These are phyloP conservation scores for Phellopilus nigrolimitatus DNA, from an alignment of 1,284 basidiomycete genomes.

Conservation along the genomic window DNA sequence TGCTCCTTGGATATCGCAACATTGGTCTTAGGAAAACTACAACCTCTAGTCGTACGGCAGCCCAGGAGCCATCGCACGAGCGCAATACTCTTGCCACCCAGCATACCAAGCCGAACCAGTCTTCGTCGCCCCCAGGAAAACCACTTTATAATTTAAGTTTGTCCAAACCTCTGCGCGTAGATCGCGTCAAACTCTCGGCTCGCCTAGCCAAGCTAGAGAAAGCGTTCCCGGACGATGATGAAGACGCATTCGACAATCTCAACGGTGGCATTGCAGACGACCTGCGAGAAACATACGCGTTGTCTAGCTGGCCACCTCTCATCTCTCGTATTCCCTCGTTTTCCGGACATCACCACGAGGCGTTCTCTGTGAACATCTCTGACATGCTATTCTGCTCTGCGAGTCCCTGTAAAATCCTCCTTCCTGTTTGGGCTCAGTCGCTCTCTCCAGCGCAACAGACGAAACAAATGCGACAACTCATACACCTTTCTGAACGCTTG, in stretches of 20 bases:
- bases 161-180: constrained; percentile 6
- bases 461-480: constrained; percentile 46
- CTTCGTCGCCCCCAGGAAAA: neutral
- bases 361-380: constrained; percentile 18
- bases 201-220: neutral
- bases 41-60: too few relatives aligned
- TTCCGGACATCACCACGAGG: constrained; percentile 1
- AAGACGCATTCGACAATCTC: too few relatives aligned
- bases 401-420: constrained; percentile 38
- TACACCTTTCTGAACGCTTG: constrained; percentile 35
- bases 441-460: constrained; percentile 42
- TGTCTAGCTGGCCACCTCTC: constrained; percentile 28
- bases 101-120: too few relatives aligned
- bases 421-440: constrained; percentile 26
- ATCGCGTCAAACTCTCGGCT: neutral
- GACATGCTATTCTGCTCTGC: constrained; percentile 24
- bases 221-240: neutral
- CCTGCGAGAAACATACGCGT: neutral
- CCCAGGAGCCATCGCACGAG: too few relatives aligned
- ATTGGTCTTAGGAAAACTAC: too few relatives aligned
- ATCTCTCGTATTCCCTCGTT: constrained; percentile 29
- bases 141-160: neutral
- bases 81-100: too few relatives aligned
- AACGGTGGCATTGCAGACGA: neutral
- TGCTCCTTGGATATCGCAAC: too few relatives aligned